Evolutionary conservation across 2,329 filamentous ascomycete species (phyloP).

Genomic region (Aspergillus nomiae): DNA sequence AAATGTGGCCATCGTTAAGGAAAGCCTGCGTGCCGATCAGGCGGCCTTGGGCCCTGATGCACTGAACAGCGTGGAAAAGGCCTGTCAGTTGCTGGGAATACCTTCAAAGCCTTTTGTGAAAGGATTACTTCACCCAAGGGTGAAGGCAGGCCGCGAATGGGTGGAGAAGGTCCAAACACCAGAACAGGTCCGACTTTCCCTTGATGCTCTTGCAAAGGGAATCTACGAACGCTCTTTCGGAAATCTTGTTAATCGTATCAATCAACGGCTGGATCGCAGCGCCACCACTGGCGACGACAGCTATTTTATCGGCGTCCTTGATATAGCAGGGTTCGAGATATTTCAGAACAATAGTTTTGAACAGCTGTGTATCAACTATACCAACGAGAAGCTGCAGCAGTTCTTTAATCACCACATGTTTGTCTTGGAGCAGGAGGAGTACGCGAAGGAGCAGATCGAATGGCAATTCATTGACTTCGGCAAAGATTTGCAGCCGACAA

Average conservation of each 20-base stretch:
- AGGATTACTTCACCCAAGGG: constrained; percentile 85
- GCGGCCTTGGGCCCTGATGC: constrained; percentile 78
- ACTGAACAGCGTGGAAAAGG: constrained; percentile 71
- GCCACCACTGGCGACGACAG: constrained; percentile 83
- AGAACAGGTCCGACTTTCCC: constrained; percentile 85
- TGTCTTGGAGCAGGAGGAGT: constrained; percentile 96
- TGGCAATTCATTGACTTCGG: constrained; percentile 99
- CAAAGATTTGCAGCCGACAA: constrained; percentile 93
- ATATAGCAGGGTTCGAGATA: constrained; percentile 99
- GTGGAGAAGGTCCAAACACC: constrained; percentile 98
- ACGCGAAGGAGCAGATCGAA: constrained; percentile 95
- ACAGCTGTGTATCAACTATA: constrained; percentile 99
- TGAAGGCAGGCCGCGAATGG: constrained; percentile 96
- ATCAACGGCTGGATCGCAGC: constrained; percentile 84
- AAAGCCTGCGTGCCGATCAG: constrained; percentile 88
- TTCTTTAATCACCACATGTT: constrained; percentile 99
- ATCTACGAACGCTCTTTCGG: constrained; percentile 97
- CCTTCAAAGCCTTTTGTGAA: constrained; percentile 81
- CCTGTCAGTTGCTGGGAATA: constrained; percentile 84
- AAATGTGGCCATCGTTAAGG: constrained; percentile 86
- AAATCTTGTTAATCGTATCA: constrained; percentile 88
- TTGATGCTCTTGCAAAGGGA: constrained; percentile 92
- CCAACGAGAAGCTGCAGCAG: constrained; percentile 97
- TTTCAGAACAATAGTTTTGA: constrained; percentile 99
- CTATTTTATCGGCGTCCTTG: constrained; percentile 94